Evolutionary conservation across 352 stramenopile species (phyloP).

Genomic region (Phytopythium chamaehyphon): DNA sequence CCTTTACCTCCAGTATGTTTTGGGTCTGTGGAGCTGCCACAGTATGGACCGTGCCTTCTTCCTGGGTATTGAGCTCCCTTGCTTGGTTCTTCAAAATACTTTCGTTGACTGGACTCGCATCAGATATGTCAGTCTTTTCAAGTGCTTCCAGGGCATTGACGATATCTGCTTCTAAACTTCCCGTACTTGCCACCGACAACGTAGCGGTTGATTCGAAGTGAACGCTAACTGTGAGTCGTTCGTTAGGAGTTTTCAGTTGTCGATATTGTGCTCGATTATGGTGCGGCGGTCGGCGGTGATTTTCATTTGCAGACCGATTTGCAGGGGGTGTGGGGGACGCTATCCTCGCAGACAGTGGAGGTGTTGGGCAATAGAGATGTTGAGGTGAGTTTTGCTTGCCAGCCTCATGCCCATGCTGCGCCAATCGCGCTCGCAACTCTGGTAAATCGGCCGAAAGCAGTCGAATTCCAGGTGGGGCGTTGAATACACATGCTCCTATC

Average conservation of each 20-base stretch:
- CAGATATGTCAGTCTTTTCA: background rate
- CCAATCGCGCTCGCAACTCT: slow-evolving; percentile 18
- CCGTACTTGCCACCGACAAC: slow-evolving; percentile 12
- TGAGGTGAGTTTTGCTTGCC: background rate
- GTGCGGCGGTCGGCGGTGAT: too few relatives aligned
- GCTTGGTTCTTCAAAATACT: background rate
- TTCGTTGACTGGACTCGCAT: background rate
- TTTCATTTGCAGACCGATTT: too few relatives aligned
- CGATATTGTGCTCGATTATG: too few relatives aligned
- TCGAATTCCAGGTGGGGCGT: slow-evolving; percentile 15
- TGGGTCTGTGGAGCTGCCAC: too few relatives aligned
- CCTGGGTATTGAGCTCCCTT: too few relatives aligned
- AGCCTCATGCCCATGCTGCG: background rate
- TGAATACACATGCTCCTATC: background rate
- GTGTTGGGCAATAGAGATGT: background rate
- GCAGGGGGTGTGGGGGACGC: too few relatives aligned
- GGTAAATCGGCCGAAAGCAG: slow-evolving; percentile 39
- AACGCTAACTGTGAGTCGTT: too few relatives aligned
- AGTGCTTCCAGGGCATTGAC: slow-evolving; percentile 17
- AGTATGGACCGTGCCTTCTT: too few relatives aligned
- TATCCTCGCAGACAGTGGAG: background rate
- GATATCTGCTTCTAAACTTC: slow-evolving; percentile 29
- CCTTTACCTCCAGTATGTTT: too few relatives aligned
- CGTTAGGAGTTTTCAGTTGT: background rate
- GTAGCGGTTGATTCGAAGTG: too few relatives aligned